Evolutionary conservation across 176 grass and related monocot species (phyloP), one percentile per base, ranked within the genome.

Genomic region (Calamus simplicifolius): DNA sequence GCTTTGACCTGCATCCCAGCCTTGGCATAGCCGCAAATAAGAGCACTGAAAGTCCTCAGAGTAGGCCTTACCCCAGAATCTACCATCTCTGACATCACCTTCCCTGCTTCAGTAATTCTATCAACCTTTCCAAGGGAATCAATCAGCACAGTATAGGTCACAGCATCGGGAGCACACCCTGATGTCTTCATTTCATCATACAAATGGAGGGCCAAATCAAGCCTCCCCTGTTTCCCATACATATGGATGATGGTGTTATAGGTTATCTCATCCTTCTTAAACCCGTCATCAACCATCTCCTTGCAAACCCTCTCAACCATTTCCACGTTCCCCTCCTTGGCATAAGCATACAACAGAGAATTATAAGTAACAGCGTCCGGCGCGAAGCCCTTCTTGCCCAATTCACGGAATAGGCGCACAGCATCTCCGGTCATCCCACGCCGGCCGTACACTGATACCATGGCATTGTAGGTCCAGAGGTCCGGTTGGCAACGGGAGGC

Each of bases 241-340:
- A 96, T 96, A 52, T 88, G 83, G 27, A 96, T 96, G 58, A 96
- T 81, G 4, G 86, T 96, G 59, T 96, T 96, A 63, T 96, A 96
- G 16, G 92, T 96, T 55, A 87, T 90, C 67, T 79, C 86, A 65
- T 87, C 79, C 79, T 84, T 90, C 53, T 58, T 90, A 75, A 96
- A 96, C 25, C 92, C 92, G 69, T 77, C 74, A 62, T 68, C 75
- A 35, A 87, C 65, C 83, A 96, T 80, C 50, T 96, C 83, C 50
- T 87, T 73, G 35, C 86, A 90, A 23, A 85, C 55, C 1, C 19
- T 83, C 56, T 96, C 92, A 16, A 96, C 92, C 25, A 84, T 90
- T 2, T 72, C 65, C 2, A 58, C 68, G 69, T 87, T 53, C n/a
- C 80, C 80, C 58, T 75, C 77, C 68, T 77, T 96, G 10, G 86